Evolutionary conservation across 78 protist genomes (phyloP).

Genomic region (Chrysochromulina tobinii): DNA sequence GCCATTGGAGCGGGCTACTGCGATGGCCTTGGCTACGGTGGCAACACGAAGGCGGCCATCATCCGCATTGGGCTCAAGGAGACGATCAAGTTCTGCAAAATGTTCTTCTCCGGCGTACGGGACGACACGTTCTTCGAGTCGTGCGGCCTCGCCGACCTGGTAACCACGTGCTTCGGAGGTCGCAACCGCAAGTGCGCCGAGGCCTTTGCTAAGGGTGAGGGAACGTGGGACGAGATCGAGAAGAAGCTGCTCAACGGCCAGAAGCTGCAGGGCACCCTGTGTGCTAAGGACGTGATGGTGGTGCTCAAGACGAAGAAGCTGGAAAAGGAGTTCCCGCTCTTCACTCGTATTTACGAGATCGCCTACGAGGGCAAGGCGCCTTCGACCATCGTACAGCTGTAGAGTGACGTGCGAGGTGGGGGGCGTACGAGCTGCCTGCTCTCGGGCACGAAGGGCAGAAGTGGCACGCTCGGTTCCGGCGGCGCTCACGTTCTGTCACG

Average conservation of each 20-base stretch:
- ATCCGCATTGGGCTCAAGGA: conserved; percentile 70
- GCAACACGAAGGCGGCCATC: conserved; percentile 77
- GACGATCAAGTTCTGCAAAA: conserved; percentile 38
- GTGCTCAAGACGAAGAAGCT: conserved; percentile 1
- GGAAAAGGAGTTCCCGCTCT: conserved; percentile 40
- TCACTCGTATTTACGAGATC: conserved; percentile 25
- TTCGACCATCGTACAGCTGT: no score
- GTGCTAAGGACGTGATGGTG: conserved; percentile 52
- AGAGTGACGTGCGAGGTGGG: no score
- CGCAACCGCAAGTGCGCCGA: conserved; percentile 42
- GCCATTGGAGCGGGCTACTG: conserved; percentile 63
- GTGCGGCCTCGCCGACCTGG: conserved; percentile 78
- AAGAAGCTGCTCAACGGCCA: conserved; percentile 62
- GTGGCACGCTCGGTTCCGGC: no score
- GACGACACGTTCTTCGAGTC: conserved; percentile 54
- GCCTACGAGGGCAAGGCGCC: background rate
- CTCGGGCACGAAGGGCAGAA: no score
- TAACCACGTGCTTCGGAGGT: conserved; percentile 34
- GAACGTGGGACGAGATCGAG: conserved; percentile 54
- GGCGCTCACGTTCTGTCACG: no score
- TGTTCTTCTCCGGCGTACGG: background rate
- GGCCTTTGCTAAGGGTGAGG: conserved; percentile 29
- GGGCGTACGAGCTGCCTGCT: no score
- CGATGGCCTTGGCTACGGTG: conserved; percentile 30
- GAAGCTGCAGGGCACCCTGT: conserved; percentile 68